These are phyloP conservation scores for Saccharomyces hybrid DNA, from an alignment of 1,139 yeast species.

Conservation along the genomic window DNA sequence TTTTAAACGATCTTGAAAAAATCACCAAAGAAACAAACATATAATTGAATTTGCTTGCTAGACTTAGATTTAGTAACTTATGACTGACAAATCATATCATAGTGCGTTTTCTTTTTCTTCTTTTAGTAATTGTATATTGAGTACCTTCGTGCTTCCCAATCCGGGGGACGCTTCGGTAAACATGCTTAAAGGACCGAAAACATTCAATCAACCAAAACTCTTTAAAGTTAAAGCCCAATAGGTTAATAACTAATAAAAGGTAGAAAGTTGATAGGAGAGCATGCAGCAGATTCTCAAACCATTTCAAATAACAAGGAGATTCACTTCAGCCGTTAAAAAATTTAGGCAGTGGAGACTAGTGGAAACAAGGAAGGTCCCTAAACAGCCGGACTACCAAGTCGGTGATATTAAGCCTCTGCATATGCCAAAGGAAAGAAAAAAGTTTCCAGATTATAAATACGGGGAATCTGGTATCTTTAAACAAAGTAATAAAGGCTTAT, in stretches of 20 bases:
- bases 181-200: neutral
- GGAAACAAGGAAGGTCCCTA: conserved; percentile 35
- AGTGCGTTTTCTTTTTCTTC: conserved; percentile 1
- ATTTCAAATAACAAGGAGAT: conserved; percentile 1
- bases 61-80: too few relatives aligned
- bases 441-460: conserved; percentile 74
- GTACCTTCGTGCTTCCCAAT: conserved; percentile 6
- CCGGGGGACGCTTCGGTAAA: conserved; percentile 4
- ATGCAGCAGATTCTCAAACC: neutral
- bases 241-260: neutral
- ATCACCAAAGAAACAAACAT: too few relatives aligned
- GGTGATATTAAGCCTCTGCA: conserved; percentile 41
- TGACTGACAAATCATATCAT: neutral
- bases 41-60: too few relatives aligned
- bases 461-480: conserved; percentile 73
- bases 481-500: conserved; percentile 79
- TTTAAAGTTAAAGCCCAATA: neutral
- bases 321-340: conserved; percentile 10
- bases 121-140: conserved; percentile 1
- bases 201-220: neutral
- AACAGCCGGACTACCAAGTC: conserved; percentile 34
- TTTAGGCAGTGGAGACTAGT: conserved; percentile 36
- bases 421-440: conserved; percentile 43
- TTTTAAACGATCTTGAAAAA: too few relatives aligned
- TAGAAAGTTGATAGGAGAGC: neutral